Conservation (phyloP, 2,329 filamentous ascomycete genomes). For the Westerdykella ornata region DNA sequence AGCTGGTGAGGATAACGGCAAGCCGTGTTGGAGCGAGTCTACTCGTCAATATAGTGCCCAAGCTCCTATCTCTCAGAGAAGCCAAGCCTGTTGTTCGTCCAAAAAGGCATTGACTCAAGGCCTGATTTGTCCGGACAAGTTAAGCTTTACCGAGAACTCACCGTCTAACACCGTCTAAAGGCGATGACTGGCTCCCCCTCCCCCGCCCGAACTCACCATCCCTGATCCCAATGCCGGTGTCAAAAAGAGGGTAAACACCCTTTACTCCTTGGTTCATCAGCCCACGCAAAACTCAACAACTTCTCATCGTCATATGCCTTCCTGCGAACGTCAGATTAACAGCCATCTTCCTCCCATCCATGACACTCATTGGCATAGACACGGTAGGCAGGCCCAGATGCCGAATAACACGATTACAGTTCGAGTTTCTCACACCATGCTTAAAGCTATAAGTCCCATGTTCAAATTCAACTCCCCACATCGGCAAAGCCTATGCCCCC, state of each 20-base stretch:
- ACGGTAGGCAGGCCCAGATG: conserved; percentile 52
- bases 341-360: conserved; percentile 45
- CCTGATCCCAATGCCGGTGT: conserved; percentile 18
- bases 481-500: conserved; percentile 48
- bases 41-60: too few relatives aligned
- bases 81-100: conserved; percentile 12
- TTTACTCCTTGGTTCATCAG: conserved; percentile 18
- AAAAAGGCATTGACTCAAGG: conserved; percentile 12
- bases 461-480: conserved; percentile 37
- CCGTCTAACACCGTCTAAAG: background rate
- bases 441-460: conserved; percentile 36
- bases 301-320: conserved; percentile 44
- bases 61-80: conserved; percentile 9
- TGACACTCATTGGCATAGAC: conserved; percentile 49
- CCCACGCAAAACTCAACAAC: conserved; percentile 15
- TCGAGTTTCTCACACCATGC: conserved; percentile 50
- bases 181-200: background rate
- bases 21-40: too few relatives aligned
- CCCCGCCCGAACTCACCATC: background rate
- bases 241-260: conserved; percentile 17
- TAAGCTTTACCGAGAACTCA: background rate
- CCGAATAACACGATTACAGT: conserved; percentile 49
- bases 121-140: conserved; percentile 1
- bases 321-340: conserved; percentile 49
- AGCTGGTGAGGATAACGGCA: too few relatives aligned